These are phyloP conservation scores for Lipomyces yamanashiensis DNA, from an alignment of 805 yeast species.

Conservation along the genomic window DNA sequence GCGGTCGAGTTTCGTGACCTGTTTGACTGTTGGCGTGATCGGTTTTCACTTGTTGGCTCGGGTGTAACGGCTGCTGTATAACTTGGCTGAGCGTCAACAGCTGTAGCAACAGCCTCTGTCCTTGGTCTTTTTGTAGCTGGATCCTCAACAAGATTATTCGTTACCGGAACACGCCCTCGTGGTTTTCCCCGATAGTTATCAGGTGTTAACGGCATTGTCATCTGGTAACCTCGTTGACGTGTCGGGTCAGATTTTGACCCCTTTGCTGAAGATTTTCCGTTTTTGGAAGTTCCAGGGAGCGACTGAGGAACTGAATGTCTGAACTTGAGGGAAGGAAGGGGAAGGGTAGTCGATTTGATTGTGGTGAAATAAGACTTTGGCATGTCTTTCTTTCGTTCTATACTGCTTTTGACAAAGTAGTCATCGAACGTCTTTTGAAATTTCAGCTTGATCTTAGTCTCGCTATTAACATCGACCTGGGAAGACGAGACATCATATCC, in stretches of 20 bases:
- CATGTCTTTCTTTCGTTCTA: constrained; percentile 8
- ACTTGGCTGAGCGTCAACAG: neutral
- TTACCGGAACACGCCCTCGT: constrained; percentile 5
- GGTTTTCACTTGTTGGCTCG: neutral
- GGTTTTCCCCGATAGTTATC: neutral
- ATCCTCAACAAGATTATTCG: neutral
- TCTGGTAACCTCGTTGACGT: neutral
- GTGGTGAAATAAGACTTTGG: neutral
- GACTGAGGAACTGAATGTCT: neutral
- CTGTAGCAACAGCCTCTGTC: neutral
- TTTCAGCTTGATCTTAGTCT: constrained; percentile 23
- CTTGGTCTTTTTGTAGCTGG: neutral
- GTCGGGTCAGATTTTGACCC: neutral
- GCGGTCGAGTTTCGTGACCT: neutral
- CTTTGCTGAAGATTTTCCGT: neutral
- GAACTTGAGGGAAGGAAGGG: constrained; percentile 8
- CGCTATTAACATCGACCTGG: constrained; percentile 13
- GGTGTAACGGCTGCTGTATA: neutral
- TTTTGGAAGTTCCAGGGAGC: neutral
- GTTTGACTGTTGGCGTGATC: neutral
- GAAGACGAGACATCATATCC: neutral
- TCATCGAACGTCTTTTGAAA: constrained; percentile 29
- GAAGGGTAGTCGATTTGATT: neutral
- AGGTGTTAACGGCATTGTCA: constrained; percentile 11
- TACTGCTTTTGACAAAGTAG: constrained; percentile 21